Evolutionary conservation across 192 early-diverging fungal genomes (phyloP), one percentile per base, ranked within the genome.

Genomic region (Mortierella claussenii): DNA sequence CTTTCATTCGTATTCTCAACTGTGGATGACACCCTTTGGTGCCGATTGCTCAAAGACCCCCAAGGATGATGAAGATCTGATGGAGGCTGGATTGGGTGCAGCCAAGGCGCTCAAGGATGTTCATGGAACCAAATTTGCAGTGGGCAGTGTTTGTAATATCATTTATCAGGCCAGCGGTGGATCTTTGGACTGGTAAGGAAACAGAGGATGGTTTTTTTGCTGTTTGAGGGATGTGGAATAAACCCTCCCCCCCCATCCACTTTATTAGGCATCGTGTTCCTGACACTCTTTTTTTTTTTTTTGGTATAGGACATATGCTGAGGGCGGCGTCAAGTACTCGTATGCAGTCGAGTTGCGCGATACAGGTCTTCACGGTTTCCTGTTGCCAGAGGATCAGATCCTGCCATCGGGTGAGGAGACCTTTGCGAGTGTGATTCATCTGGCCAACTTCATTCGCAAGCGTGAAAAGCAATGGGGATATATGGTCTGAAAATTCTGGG

Each of bases 11-110:
- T 90, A 80, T 37, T 75, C 78, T 17, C 87, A 89, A 59, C 68
- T 90, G 10, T 89, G 85, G 85, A 89, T 90, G 89, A 80, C 69
- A 44, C 87, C 89, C 17, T 89, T 81, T 69, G 86, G 86, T 13
- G 60, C 60, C n/a, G 82, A 86, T 48, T 90, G 89, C 74, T 65
- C 84, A 27, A 74, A 80, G 44, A 65, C 68, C 28, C 82, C 87
- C 7, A 79, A 57, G 43, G 84, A 83, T 27, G 59, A 84, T 34
- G 70, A 78, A 34, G 63, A 79, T 55, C 78, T 85, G 9, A 76
- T 75, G 27, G 73, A 79, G 28, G 81, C 69, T 7, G 69, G 65
- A 1, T 47, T 79, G 50, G 80, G 68, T 23, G 88, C 86, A 1
- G 82, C 83, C 26, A 79, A 74, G 60, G 86, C 89, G 2, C 61